Conservation (phyloP, 176 grass and related monocot genomes). For the Panicum miliaceum region DNA sequence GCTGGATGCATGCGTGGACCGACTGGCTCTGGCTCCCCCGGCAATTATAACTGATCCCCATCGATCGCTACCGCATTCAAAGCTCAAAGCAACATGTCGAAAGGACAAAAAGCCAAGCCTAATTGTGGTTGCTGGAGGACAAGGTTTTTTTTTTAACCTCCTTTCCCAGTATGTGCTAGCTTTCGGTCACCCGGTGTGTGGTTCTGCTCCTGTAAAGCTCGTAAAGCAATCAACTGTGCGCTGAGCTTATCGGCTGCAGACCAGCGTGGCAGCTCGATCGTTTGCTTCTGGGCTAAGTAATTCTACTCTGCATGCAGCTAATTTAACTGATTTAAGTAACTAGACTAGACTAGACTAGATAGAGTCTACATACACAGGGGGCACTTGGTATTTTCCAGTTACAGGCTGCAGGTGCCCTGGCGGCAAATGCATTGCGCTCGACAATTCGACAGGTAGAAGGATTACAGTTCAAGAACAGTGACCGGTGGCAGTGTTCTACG, state of each 20-base stretch:
- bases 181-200: not conserved
- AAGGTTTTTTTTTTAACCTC: not conserved
- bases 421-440: not conserved
- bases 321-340: not conserved
- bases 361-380: not conserved
- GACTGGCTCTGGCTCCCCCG: not conserved
- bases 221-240: not conserved
- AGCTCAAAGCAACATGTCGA: conserved; percentile 22
- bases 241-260: conserved; percentile 8
- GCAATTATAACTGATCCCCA: not conserved
- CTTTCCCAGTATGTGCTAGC: not conserved
- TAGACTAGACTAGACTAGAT: too few species aligned
- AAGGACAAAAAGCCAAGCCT: not conserved
- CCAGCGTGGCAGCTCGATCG: not conserved
- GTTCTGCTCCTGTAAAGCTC: not conserved
- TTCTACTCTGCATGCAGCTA: not conserved
- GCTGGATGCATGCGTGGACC: not conserved
- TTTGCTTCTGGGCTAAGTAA: conserved; percentile 18
- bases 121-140: not conserved
- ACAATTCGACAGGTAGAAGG: not conserved
- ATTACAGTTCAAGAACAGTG: not conserved
- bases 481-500: not conserved
- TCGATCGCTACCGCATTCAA: not conserved
- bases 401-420: conserved; percentile 15
- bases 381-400: not conserved